Evolutionary conservation across 768 basidiomycete species (phyloP).

Genomic region (Lactarius deliciosus): DNA sequence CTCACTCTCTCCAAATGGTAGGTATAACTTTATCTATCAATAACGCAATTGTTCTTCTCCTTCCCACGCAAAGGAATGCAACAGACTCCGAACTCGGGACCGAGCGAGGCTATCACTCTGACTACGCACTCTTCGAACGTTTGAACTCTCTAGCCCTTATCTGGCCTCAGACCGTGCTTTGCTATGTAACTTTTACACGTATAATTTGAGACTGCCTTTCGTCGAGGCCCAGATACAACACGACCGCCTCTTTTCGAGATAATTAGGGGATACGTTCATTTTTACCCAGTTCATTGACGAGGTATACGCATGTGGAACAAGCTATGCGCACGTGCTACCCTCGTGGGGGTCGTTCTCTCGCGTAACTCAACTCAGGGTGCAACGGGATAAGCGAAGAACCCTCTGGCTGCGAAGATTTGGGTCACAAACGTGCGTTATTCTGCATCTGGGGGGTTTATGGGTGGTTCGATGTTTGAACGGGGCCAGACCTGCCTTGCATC

Average conservation of each 20-base stretch:
- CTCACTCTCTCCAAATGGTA: conserved; percentile 28
- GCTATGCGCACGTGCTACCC: neutral
- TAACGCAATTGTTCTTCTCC: conserved; percentile 8
- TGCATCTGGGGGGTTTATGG: too few relatives aligned
- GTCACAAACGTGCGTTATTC: neutral
- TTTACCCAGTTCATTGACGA: neutral
- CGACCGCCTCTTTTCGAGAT: neutral
- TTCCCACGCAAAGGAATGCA: conserved; percentile 1
- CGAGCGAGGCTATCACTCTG: neutral
- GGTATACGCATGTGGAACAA: neutral
- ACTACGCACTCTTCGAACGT: neutral
- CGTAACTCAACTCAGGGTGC: neutral
- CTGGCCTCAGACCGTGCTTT: conserved; percentile 2
- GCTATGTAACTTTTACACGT: conserved; percentile 12
- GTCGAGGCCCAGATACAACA: neutral
- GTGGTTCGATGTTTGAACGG: neutral
- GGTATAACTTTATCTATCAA: conserved; percentile 39
- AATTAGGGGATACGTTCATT: neutral
- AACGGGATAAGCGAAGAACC: neutral
- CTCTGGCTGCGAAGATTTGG: neutral
- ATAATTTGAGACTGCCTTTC: conserved; percentile 16
- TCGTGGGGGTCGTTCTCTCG: neutral
- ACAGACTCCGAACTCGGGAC: neutral
- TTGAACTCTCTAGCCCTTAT: conserved; percentile 1
- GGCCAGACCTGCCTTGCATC: neutral